phyloP scores from a whole-genome alignment of 768 basidiomycete species.

The Boletus sensibilis region DNA sequence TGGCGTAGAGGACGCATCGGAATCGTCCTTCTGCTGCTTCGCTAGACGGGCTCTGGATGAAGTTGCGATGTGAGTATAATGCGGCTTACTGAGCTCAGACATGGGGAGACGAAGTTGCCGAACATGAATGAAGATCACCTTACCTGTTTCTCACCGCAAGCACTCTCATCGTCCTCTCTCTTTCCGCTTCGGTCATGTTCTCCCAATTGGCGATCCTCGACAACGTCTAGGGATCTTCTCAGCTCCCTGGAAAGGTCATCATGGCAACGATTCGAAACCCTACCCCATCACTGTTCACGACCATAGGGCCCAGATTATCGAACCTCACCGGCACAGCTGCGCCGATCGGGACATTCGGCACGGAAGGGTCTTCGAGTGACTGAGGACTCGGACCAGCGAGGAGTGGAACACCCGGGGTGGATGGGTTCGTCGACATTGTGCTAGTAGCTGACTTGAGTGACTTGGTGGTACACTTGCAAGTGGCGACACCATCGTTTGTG shows the following conservation, averaged over 20 bases:
- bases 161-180: constrained; percentile 54
- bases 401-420: constrained; percentile 3
- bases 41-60: constrained; percentile 11
- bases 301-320: constrained; percentile 63
- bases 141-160: constrained; percentile 53
- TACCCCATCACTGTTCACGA: constrained; percentile 68
- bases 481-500: neutral
- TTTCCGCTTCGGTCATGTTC: constrained; percentile 54
- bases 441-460: neutral
- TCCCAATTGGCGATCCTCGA: constrained; percentile 68
- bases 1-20: neutral
- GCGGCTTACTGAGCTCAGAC: neutral
- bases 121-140: neutral
- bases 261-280: constrained; percentile 15
- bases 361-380: constrained; percentile 6
- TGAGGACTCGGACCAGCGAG: constrained; percentile 6
- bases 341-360: constrained; percentile 13
- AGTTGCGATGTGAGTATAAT: neutral
- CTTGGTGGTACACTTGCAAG: neutral
- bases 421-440: constrained; percentile 8
- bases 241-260: neutral
- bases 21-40: constrained; percentile 1
- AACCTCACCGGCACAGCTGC: constrained; percentile 42
- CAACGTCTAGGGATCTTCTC: constrained; percentile 44
- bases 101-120: neutral